phyloP scores from a whole-genome alignment of 805 yeast species.

The Myxozyma udenii region DNA sequence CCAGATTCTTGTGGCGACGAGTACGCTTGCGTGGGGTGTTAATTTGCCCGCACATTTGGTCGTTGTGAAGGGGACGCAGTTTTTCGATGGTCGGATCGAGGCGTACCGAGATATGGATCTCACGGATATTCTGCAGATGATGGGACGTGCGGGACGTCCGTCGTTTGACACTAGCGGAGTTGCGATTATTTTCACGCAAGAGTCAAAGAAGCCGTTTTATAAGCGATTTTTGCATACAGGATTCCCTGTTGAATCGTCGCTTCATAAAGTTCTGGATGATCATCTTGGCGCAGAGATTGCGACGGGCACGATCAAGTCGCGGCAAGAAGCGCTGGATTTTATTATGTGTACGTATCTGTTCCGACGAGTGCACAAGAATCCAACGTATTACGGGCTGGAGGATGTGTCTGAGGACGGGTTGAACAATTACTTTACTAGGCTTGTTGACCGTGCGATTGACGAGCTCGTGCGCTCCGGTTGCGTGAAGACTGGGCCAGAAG shows the following conservation, averaged over 20 bases:
- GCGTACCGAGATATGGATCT: constrained; percentile 77
- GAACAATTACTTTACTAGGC: constrained; percentile 39
- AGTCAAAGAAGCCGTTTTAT: constrained; percentile 68
- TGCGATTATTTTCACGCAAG: constrained; percentile 73
- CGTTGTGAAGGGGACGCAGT: constrained; percentile 70
- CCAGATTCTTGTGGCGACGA: constrained; percentile 71
- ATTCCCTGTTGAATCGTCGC: constrained; percentile 77
- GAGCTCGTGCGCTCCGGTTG: constrained; percentile 73
- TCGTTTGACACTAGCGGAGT: constrained; percentile 76
- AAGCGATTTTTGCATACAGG: constrained; percentile 76
- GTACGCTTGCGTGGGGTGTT: constrained; percentile 87
- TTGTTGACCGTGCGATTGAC: constrained; percentile 66
- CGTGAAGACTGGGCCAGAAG: constrained; percentile 45
- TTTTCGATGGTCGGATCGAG: constrained; percentile 57
- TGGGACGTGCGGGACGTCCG: constrained; percentile 84
- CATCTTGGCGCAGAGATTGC: constrained; percentile 80
- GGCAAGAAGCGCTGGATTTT: constrained; percentile 72
- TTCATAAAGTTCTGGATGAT: constrained; percentile 72
- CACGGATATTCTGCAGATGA: constrained; percentile 78
- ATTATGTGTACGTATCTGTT: constrained; percentile 73
- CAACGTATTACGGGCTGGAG: constrained; percentile 71
- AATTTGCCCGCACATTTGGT: constrained; percentile 78
- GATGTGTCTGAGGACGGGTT: constrained; percentile 51
- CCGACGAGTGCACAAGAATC: constrained; percentile 72
- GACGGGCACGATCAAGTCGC: constrained; percentile 59